phyloP scores from a whole-genome alignment of 345 rosid species.

The Gossypium sturtianum region DNA sequence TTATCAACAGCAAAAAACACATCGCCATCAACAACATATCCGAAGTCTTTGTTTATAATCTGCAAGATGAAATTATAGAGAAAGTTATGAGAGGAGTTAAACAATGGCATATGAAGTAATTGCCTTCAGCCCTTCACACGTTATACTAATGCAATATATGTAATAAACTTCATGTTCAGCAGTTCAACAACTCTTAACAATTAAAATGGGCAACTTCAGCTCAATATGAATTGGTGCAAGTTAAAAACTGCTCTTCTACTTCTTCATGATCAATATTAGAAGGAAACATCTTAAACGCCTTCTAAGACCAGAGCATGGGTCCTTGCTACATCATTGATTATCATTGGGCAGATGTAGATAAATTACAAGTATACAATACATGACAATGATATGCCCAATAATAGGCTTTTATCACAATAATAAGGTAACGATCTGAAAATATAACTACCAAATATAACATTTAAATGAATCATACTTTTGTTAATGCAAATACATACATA shows the following conservation, averaged over 20 bases:
- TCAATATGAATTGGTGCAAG: neutral
- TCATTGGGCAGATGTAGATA: neutral
- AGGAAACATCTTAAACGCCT: neutral
- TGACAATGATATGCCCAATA: too few species aligned
- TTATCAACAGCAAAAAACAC: constrained; percentile 76
- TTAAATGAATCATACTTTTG: neutral
- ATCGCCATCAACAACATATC: constrained; percentile 66
- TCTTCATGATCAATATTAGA: neutral
- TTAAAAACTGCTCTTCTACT: neutral
- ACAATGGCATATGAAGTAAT: neutral
- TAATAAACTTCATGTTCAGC: neutral
- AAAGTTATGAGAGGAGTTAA: neutral
- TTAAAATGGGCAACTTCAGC: neutral
- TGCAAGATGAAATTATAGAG: constrained; percentile 27
- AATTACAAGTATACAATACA: neutral
- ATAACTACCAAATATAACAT: neutral
- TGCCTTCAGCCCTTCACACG: neutral
- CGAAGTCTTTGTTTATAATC: constrained; percentile 73
- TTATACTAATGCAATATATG: neutral
- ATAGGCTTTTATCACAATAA: too few species aligned
- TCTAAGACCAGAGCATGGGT: neutral
- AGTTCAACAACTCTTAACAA: neutral
- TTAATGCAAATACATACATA: neutral
- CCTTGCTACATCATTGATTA: neutral
- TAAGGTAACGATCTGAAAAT: too few species aligned